These are phyloP conservation scores for Tylopilus felleus DNA, from an alignment of 768 basidiomycete species.

Conservation along the genomic window DNA sequence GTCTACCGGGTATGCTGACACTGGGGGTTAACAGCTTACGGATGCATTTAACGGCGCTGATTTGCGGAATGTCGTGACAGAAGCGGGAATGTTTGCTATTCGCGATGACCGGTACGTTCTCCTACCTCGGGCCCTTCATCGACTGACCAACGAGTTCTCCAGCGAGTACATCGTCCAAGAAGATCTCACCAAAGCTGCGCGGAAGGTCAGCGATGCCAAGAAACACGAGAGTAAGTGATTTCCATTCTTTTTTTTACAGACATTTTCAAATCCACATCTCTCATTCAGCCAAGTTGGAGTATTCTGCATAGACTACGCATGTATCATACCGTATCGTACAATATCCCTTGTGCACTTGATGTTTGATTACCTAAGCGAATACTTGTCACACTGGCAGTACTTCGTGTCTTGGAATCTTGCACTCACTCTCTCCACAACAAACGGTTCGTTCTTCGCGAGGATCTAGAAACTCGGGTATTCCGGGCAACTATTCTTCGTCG, in stretches of 20 bases:
- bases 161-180: constrained; percentile 93
- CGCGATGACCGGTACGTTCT: constrained; percentile 78
- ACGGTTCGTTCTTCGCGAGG: not conserved
- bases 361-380: constrained; percentile 16
- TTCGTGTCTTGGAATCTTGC: too few relatives aligned
- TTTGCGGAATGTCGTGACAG: constrained; percentile 90
- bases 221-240: constrained; percentile 88
- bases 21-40: constrained; percentile 51
- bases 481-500: not conserved
- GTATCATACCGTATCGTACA: constrained; percentile 24
- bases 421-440: not conserved
- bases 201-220: constrained; percentile 95
- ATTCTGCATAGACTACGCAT: constrained; percentile 35
- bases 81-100: constrained; percentile 98
- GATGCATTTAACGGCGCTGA: constrained; percentile 97
- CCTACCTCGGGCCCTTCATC: not conserved
- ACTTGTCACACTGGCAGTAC: too few relatives aligned
- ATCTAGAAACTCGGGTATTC: not conserved
- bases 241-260: not conserved
- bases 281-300: constrained; percentile 41
- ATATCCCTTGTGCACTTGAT: not conserved
- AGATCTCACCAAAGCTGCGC: constrained; percentile 91
- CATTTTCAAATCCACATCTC: not conserved
- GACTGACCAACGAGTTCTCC: constrained; percentile 1
- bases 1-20: not conserved